Base-by-base conservation (phyloP, 352 stramenopile species). In the Phytopythium helicoides region DNA sequence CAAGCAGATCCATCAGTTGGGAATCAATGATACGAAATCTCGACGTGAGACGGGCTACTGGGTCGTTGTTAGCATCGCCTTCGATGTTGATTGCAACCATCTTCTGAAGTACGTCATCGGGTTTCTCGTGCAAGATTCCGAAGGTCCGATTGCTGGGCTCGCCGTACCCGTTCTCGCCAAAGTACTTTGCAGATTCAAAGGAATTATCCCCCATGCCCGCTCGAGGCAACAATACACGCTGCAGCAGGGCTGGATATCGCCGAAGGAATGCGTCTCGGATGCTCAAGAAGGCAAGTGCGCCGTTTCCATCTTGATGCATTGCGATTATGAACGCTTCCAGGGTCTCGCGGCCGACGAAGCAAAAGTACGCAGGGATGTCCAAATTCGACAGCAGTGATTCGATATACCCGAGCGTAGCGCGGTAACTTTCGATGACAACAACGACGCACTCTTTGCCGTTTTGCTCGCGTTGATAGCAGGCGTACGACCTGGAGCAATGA, bases 341-440 rank as follows among this genome's bases (percentile, higher is more conserved):
- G 15, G 49, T 61, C 5, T 49, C 57, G 41, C 78, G 76, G 1
- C 72, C 72, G 28, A 82, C 23, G 34, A 83, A 87, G 58, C 74
- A 87, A 44, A 87, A 84, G 64, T 87, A 87, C 0, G 76, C 68
- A 3, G 73, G 76, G 15, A 86, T 67, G 10, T 54, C 54, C 8
- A 75, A 34, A 58, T 86, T 87, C 16, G 58, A 46, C 10, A 86
- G 25, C 12, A 76, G 47, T 0, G 74, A 58, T 40, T 76, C 67
- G 21, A 81, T 54, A 26, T 72, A 87, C 0, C 64, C 73, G 4
- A 53, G 51, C n/a, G 83, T 73, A 18, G 62, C 78, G 1, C 47
- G 64, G 26, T 62, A 48, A 42, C 56, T 56, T 61, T 77, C 78
- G 45, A 86, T 59, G 7, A 52, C 52, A 25, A 87, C 36, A 2